These are phyloP conservation scores for Calvatia gigantea DNA, from an alignment of 768 basidiomycete genomes.

Conservation along the genomic window DNA sequence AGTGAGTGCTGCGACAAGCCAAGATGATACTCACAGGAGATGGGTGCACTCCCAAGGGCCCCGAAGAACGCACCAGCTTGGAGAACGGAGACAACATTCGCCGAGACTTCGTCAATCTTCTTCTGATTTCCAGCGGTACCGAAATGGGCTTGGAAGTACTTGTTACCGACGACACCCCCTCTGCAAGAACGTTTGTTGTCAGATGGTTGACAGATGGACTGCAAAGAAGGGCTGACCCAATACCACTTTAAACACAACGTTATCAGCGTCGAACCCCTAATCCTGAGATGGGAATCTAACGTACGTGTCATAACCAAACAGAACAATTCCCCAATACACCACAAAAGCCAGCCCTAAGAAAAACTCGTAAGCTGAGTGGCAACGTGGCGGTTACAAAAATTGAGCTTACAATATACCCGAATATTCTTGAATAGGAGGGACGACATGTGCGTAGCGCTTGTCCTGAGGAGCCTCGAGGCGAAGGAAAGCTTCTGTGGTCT, in stretches of 20 bases:
- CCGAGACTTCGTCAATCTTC: constrained; percentile 53
- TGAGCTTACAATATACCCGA: constrained; percentile 58
- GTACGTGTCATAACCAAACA: constrained; percentile 80
- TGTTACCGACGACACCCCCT: constrained; percentile 67
- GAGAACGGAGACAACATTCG: constrained; percentile 83
- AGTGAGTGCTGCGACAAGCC: background rate
- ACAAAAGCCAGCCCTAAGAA: constrained; percentile 65
- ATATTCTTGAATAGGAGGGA: constrained; percentile 38
- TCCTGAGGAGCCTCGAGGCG: background rate
- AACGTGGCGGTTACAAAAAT: too few relatives aligned
- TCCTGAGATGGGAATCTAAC: constrained; percentile 20
- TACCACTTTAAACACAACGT: constrained; percentile 19
- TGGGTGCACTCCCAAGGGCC: constrained; percentile 66
- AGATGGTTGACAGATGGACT: background rate
- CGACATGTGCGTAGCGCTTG: background rate
- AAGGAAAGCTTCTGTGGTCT: background rate
- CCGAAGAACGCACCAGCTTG: constrained; percentile 91
- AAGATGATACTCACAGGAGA: constrained; percentile 48
- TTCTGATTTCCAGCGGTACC: constrained; percentile 42
- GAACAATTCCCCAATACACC: constrained; percentile 75
- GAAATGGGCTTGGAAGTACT: constrained; percentile 62
- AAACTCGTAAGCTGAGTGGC: background rate
- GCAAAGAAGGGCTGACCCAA: constrained; percentile 16
- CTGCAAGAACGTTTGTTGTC: constrained; percentile 26
- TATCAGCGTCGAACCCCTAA: background rate